phyloP scores from a whole-genome alignment of 1,139 yeast species.

The Lodderomyces elongisporus region DNA sequence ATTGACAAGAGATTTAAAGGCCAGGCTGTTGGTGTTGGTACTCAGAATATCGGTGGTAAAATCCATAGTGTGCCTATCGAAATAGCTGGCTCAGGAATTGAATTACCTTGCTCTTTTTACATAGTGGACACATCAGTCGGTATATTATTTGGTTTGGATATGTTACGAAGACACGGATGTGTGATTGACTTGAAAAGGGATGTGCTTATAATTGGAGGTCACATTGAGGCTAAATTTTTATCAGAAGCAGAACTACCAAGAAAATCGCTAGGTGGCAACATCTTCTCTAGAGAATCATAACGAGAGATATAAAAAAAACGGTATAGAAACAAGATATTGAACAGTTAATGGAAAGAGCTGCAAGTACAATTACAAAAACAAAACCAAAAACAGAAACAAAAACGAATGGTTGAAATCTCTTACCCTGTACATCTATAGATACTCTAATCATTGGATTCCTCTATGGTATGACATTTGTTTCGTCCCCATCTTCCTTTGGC shows the following conservation, averaged over 20 bases:
- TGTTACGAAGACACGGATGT: slow-evolving; percentile 88
- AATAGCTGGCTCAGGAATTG: slow-evolving; percentile 51
- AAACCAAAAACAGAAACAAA: too few relatives aligned
- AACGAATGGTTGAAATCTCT: too few relatives aligned
- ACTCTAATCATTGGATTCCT: not conserved
- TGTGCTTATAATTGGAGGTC: slow-evolving; percentile 66
- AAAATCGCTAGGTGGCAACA: slow-evolving; percentile 21
- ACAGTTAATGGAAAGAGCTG: too few relatives aligned
- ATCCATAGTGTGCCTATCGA: slow-evolving; percentile 87
- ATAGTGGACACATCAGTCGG: slow-evolving; percentile 78
- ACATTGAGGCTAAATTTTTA: slow-evolving; percentile 64
- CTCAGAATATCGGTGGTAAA: slow-evolving; percentile 70
- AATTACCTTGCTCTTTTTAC: slow-evolving; percentile 73
- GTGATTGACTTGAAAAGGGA: slow-evolving; percentile 67
- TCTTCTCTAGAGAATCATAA: slow-evolving; percentile 9
- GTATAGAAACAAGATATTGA: too few relatives aligned
- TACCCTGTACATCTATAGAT: not conserved
- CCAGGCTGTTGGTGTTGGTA: slow-evolving; percentile 87
- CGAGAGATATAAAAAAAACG: not conserved
- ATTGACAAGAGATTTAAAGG: slow-evolving; percentile 82
- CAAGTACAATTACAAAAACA: too few relatives aligned
- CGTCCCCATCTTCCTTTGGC: slow-evolving; percentile 59
- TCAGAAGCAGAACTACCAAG: slow-evolving; percentile 67
- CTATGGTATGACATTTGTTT: slow-evolving; percentile 13
- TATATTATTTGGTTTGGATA: slow-evolving; percentile 62